phyloP scores from a whole-genome alignment of 306 rosid species.

The Cicer arietinum region DNA sequence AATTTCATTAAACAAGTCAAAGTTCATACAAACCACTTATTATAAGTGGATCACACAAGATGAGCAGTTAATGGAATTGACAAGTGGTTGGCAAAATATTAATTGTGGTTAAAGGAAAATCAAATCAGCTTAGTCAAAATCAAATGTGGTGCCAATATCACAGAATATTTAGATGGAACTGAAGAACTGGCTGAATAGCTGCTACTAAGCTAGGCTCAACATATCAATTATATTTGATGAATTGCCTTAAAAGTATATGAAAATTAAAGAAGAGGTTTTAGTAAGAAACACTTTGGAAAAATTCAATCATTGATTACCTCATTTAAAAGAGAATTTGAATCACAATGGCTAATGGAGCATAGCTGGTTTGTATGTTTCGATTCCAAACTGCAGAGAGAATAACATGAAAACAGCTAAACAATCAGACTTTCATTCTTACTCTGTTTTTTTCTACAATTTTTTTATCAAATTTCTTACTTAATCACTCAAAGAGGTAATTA shows the following conservation, averaged over 20 bases:
- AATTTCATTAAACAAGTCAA: conserved; percentile 12
- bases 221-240: conserved; percentile 9
- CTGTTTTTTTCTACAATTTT: too few relatives aligned
- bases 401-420: conserved; percentile 37
- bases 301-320: conserved; percentile 65
- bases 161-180: conserved; percentile 14
- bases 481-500: too few relatives aligned
- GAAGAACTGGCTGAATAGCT: conserved; percentile 18
- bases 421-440: too few relatives aligned
- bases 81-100: conserved; percentile 10
- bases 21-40: conserved; percentile 7
- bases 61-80: conserved; percentile 10
- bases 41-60: conserved; percentile 28
- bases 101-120: conserved; percentile 19
- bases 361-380: conserved; percentile 85
- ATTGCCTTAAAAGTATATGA: conserved; percentile 15
- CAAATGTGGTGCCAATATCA: conserved; percentile 24
- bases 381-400: conserved; percentile 64
- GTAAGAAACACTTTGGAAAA: conserved; percentile 32
- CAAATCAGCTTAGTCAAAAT: conserved; percentile 17
- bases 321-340: conserved; percentile 88
- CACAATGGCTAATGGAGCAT: conserved; percentile 96
- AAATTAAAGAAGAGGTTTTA: conserved; percentile 19
- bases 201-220: conserved; percentile 30
- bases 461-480: too few relatives aligned